phyloP scores from a whole-genome alignment of 495 filamentous ascomycete genomes.

The Trichoderma gamsii region DNA sequence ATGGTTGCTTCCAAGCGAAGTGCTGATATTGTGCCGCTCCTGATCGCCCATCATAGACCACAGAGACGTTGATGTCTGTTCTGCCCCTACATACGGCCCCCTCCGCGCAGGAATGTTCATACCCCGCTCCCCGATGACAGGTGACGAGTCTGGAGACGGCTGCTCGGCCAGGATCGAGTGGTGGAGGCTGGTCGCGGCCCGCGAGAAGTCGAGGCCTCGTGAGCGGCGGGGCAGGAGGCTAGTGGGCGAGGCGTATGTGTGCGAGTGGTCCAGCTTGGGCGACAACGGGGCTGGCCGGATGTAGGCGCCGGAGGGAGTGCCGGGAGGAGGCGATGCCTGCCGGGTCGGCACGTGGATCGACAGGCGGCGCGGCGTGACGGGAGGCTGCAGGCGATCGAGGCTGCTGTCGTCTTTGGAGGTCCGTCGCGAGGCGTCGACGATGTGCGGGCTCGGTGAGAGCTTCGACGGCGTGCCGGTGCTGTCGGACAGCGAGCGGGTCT shows the following conservation, averaged over 20 bases:
- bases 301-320: slow-evolving; percentile 23
- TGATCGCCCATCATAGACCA: slow-evolving; percentile 47
- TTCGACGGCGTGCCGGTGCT: slow-evolving; percentile 43
- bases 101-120: slow-evolving; percentile 61
- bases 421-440: slow-evolving; percentile 48
- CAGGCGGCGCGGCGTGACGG: slow-evolving; percentile 61
- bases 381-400: slow-evolving; percentile 39
- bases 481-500: slow-evolving; percentile 45
- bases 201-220: slow-evolving; percentile 83
- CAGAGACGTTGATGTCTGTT: slow-evolving; percentile 36
- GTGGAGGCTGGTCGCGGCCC: slow-evolving; percentile 89
- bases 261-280: slow-evolving; percentile 75
- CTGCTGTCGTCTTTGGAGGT: slow-evolving; percentile 77
- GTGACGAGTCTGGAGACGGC: slow-evolving; percentile 89
- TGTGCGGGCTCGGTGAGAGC: slow-evolving; percentile 62
- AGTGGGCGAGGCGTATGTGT: slow-evolving; percentile 69
- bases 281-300: slow-evolving; percentile 67
- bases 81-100: slow-evolving; percentile 19
- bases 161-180: slow-evolving; percentile 88
- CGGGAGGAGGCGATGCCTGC: slow-evolving; percentile 1
- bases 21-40: slow-evolving; percentile 72
- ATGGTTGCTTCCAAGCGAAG: slow-evolving; percentile 77
- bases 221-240: slow-evolving; percentile 82
- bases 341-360: slow-evolving; percentile 50
- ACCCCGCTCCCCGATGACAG: slow-evolving; percentile 69